Percentiles rank a stretch among this genome's conserved stretches.
Conservation (phyloP, 2,329 filamentous ascomycete species). For the Beauveria brongniartii region DNA sequence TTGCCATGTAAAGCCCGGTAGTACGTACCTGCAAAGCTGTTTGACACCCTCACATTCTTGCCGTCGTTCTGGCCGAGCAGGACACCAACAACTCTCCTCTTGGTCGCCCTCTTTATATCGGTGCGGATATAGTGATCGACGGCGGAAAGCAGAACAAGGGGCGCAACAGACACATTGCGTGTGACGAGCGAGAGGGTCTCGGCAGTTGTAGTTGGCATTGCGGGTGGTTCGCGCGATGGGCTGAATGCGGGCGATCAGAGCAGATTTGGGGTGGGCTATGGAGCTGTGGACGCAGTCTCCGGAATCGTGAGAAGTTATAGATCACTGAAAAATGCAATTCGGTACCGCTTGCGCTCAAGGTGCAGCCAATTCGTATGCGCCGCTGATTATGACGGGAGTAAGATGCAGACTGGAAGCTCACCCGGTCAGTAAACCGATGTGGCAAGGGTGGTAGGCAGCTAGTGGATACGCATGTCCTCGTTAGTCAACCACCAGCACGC, state of each 20-base stretch:
- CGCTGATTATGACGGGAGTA: constrained; percentile 2
- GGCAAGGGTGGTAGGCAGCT: constrained; percentile 10
- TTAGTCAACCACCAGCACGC: constrained; percentile 5
- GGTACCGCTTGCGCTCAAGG: not conserved
- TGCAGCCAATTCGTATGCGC: not conserved
- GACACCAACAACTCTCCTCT: constrained; percentile 85
- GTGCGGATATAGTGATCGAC: constrained; percentile 98
- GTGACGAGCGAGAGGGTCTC: constrained; percentile 93
- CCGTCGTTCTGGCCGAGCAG: constrained; percentile 93
- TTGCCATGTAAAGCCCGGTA: constrained; percentile 9
- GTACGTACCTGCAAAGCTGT: constrained; percentile 85
- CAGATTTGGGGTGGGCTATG: not conserved
- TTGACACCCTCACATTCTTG: constrained; percentile 92
- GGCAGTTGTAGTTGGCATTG: constrained; percentile 92
- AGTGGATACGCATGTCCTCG: constrained; percentile 10
- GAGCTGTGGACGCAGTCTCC: not conserved
- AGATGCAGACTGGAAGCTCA: constrained; percentile 7
- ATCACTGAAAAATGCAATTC: not conserved
- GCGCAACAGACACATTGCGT: constrained; percentile 92
- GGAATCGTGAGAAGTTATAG: not conserved
- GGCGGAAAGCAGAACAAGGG: constrained; percentile 91
- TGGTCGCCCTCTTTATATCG: constrained; percentile 68
- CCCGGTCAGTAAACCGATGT: not conserved
- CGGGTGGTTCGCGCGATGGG: constrained; percentile 22
- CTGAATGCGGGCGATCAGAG: not conserved